These are phyloP conservation scores for Cyclotella cryptica DNA, from an alignment of 108 stramenopile genomes.

Conservation along the genomic window DNA sequence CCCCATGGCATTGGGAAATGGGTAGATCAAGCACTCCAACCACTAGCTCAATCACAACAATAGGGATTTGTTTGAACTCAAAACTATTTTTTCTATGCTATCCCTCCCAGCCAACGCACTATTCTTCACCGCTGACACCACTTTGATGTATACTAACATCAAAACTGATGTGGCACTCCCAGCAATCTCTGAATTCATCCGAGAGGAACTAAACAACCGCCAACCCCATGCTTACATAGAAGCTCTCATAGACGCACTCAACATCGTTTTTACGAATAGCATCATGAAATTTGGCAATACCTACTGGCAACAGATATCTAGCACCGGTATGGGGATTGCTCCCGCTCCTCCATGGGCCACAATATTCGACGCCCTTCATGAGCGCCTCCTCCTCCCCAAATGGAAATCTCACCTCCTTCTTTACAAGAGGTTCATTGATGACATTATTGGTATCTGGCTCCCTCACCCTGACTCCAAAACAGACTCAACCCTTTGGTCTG, in stretches of 20 bases:
- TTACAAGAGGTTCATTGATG: too few species aligned
- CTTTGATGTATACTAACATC: too few species aligned
- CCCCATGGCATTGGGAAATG: slow-evolving; percentile 27
- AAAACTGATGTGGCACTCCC: too few species aligned
- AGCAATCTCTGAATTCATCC: background rate
- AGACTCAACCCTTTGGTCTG: background rate
- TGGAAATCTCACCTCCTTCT: background rate
- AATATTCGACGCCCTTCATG: too few species aligned
- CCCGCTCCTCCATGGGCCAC: slow-evolving; percentile 24
- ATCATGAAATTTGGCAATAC: slow-evolving; percentile 16
- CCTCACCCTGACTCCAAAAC: too few species aligned
- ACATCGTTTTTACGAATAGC: slow-evolving; percentile 6
- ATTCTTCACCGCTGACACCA: slow-evolving; percentile 21
- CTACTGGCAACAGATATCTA: background rate
- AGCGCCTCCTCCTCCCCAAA: background rate
- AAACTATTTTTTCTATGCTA: background rate
- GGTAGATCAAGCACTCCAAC: too few species aligned
- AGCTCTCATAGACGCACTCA: slow-evolving; percentile 5
- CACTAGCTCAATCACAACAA: background rate
- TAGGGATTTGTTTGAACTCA: slow-evolving; percentile 18
- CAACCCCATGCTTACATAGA: background rate
- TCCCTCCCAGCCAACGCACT: slow-evolving; percentile 22
- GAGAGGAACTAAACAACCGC: background rate
- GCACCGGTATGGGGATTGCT: slow-evolving; percentile 12
- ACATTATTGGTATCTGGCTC: too few species aligned